Conservation (phyloP, 176 grass and related monocot species). For the Chrysopogon serrulatus region DNA sequence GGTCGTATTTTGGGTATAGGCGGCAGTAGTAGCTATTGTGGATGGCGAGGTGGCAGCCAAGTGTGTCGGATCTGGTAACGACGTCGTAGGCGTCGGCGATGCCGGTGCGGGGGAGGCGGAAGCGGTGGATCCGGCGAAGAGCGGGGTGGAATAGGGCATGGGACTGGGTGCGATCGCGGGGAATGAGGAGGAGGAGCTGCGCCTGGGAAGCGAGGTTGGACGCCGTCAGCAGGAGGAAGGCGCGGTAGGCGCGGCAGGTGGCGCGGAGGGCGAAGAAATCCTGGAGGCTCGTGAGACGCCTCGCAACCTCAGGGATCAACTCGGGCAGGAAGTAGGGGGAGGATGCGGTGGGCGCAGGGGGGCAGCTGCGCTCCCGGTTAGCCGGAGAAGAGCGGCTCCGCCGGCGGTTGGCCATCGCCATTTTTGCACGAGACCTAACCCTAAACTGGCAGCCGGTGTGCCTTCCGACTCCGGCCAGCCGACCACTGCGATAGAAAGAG, state of each 20-base stretch:
- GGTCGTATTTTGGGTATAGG: neutral
- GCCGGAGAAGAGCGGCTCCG: neutral
- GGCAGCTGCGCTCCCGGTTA: neutral
- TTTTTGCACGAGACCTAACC: neutral
- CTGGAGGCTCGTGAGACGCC: slow-evolving; percentile 28
- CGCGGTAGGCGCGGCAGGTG: slow-evolving; percentile 38
- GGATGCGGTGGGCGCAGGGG: neutral
- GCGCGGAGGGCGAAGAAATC: slow-evolving; percentile 45
- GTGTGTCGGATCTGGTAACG: neutral
- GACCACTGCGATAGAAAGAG: no score
- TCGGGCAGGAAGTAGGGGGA: slow-evolving; percentile 34
- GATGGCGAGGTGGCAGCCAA: neutral
- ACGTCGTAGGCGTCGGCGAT: neutral
- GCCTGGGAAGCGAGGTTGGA: slow-evolving; percentile 29
- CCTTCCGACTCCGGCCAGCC: neutral
- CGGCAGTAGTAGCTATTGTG: neutral
- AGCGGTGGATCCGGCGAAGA: slow-evolving; percentile 17
- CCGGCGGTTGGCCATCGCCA: neutral
- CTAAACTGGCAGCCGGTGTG: neutral
- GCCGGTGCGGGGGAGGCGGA: no score
- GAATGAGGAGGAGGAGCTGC: slow-evolving; percentile 14
- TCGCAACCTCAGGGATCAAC: slow-evolving; percentile 23
- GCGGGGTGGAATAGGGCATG: slow-evolving; percentile 23
- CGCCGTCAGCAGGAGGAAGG: neutral
- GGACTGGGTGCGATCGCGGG: neutral